Base-by-base conservation (phyloP, 805 yeast species). In the Kregervanrija pseudodelftensis region DNA sequence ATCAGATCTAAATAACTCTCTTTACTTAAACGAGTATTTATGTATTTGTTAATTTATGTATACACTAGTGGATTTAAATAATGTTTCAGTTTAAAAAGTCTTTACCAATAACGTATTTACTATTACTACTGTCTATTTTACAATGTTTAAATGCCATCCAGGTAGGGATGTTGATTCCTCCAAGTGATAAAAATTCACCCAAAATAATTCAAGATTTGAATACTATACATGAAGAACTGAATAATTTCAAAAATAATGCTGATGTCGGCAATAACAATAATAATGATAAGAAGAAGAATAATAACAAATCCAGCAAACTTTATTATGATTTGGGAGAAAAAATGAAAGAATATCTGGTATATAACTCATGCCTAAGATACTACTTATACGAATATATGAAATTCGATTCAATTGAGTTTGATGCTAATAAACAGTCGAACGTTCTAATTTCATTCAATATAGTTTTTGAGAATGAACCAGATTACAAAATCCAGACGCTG, bases 381-480 rank as follows among this genome's bases (percentile, higher is more conserved):
- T 44, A 49, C 30, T 36, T 53, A 8, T 32, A 36, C 4, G 56
- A 51, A 14, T 41, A 45, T 35, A 30, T 52, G 9, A 38, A 38
- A 28, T 42, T 37, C 10, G 35, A 44, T 12, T 44, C 42, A 14
- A 13, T 39, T 8, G 44, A 45, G 8, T 32, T 37, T 4, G n/a
- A 41, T 8, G 30, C 38, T 9, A 30, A 33, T 8, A 31, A 28
- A 1, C 32, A 36, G 13, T 8, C 43, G 8, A 44, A 47, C 22
- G 28, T 60, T 2, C 36, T 59, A 32, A 48, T 61, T 13, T 53
- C 60, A 3, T 30, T 61, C 7, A 52, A 54, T 39, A 17, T 60
- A 9, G 45, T 45, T 3, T 41, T 60, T n/a, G 47, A 42, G 4
- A 49, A 39, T 15, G 11, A 30, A n/a, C 40, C 40, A n/a, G 55